Evolutionary conservation across 73 alveolate species (phyloP).

Genomic region (Effrenium voratum): DNA sequence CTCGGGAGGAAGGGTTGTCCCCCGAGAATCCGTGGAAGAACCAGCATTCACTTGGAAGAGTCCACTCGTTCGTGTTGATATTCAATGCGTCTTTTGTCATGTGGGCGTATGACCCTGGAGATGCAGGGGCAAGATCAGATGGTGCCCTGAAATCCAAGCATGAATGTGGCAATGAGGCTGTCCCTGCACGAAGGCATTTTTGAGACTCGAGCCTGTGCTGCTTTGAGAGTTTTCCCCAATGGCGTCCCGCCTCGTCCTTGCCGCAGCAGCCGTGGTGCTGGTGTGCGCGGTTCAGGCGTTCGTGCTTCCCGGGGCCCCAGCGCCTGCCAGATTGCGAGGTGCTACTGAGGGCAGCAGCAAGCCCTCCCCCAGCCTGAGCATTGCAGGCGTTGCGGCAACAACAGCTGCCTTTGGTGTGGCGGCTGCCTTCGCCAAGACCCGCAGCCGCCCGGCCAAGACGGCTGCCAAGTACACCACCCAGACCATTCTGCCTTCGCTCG

Average conservation of each 20-base stretch:
- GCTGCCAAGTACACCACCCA: conserved; percentile 92
- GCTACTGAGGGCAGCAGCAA: conserved; percentile 29
- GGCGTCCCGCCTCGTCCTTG: conserved; percentile 51
- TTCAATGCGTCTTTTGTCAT: too few relatives aligned
- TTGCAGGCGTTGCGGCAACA: conserved; percentile 43
- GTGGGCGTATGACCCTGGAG: too few relatives aligned
- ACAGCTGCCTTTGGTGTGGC: conserved; percentile 57
- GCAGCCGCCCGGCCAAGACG: conserved; percentile 83
- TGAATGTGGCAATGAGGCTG: too few relatives aligned
- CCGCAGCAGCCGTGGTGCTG: conserved; percentile 68
- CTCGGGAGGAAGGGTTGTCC: too few relatives aligned
- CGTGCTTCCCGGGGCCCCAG: conserved; percentile 48
- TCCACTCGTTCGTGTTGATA: too few relatives aligned
- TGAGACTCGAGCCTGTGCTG: too few relatives aligned
- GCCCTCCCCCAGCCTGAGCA: conserved; percentile 41
- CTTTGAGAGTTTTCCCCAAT: conserved; percentile 28
- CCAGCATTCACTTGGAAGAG: too few relatives aligned
- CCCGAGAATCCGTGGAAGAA: too few relatives aligned
- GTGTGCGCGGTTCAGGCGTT: conserved; percentile 32
- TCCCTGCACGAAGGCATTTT: too few relatives aligned
- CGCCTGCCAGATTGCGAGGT: conserved; percentile 60
- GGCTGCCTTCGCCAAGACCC: conserved; percentile 45
- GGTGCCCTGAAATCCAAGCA: too few relatives aligned
- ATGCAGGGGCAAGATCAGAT: too few relatives aligned
- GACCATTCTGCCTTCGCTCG: conserved; percentile 78